A percentile compares a stretch with the other conserved stretches of the same genome.
These are phyloP conservation scores for Mitragyna speciosa DNA, from an alignment of 257 asterid genomes.

Conservation along the genomic window DNA sequence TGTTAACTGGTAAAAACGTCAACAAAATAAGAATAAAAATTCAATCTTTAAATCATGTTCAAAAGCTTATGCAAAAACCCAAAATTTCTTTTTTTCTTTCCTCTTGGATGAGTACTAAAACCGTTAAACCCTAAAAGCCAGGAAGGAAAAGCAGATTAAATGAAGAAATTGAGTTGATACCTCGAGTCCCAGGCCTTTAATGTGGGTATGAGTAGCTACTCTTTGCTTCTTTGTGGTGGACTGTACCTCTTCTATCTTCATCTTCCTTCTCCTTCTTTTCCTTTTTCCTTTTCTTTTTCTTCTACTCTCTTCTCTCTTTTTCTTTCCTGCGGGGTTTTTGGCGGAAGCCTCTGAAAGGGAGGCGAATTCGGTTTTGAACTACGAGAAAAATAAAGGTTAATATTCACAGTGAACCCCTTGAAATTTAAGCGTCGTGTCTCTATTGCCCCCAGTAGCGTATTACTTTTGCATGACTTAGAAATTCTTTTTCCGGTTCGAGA, in stretches of 20 bases:
- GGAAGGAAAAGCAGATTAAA: neutral
- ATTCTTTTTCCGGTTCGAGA: too few species aligned
- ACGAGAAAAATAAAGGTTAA: neutral
- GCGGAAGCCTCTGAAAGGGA: conserved; percentile 12
- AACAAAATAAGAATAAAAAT: neutral
- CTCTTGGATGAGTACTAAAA: neutral
- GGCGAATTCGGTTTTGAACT: conserved; percentile 18
- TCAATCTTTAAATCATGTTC: neutral
- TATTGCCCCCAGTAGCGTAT: neutral
- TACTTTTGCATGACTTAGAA: too few species aligned
- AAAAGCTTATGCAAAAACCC: neutral
- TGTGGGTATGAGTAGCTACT: conserved; percentile 53
- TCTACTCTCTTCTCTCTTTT: neutral
- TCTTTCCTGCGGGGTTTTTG: neutral
- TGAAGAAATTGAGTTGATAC: conserved; percentile 3
- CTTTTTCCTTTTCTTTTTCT: neutral
- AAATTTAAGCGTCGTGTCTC: neutral
- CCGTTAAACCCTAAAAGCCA: conserved; percentile 11
- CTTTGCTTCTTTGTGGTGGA: conserved; percentile 51
- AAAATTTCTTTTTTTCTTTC: neutral
- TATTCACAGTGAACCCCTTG: neutral
- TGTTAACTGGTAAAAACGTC: neutral
- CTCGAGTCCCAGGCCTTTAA: conserved; percentile 61
- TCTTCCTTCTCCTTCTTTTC: conserved; percentile 7
- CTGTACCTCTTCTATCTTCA: conserved; percentile 56